Evolutionary conservation across 768 basidiomycete genomes (phyloP), one percentile per base, ranked within the genome.

Genomic region (Rhodosporidiobolus odoratus): DNA sequence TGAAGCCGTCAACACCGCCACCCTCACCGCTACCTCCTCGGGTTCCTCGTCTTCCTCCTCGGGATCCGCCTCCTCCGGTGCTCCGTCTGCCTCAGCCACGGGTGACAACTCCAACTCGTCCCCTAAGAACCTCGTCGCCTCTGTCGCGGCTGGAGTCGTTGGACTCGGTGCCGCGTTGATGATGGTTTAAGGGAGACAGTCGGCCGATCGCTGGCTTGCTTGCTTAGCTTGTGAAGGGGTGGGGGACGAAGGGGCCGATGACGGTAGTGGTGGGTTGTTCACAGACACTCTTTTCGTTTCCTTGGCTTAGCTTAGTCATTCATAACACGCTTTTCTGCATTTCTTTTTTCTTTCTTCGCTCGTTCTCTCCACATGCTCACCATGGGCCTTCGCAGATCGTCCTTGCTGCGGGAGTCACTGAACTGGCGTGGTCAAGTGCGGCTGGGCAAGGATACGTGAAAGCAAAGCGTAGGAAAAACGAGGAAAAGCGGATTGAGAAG

Each of bases 1-100:
- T 59, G 6, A 54, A 47, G 62, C 72, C 27, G 68, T 69, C 35
- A 67, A 69, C 68, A 73, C 72, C 43, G 68, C 68, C 13, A 64
- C 68, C 38, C 61, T 69, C 62, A 54, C 58, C 50, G 57, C 56
- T 19, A 50, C 38, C 15, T 52, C 52, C 35, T 40, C 38, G 12
- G 34, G 40, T 30, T n/a, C 30, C 30, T 32, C 61, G 27, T 43
- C 65, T 30, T n/a, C n/a, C n/a, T n/a, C n/a, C n/a, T n/a, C n/a
- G n/a, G n/a, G n/a, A n/a, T 35, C 63, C 1, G 30, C 19, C 30
- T 35, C 56, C n/a, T 8, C 62, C 38, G 35, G 25, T 27, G 47
- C 45, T 7, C 23, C 48, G 8, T 54, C 67, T 30, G 43, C 27
- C 13, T 43, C 63, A 21, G 25, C 58, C 4, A 43, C 58, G 19